A percentile compares a stretch with the other conserved stretches of the same genome.
Evolutionary conservation across 208 protist species (phyloP).

Genomic region (Novymonas esmeraldas): DNA sequence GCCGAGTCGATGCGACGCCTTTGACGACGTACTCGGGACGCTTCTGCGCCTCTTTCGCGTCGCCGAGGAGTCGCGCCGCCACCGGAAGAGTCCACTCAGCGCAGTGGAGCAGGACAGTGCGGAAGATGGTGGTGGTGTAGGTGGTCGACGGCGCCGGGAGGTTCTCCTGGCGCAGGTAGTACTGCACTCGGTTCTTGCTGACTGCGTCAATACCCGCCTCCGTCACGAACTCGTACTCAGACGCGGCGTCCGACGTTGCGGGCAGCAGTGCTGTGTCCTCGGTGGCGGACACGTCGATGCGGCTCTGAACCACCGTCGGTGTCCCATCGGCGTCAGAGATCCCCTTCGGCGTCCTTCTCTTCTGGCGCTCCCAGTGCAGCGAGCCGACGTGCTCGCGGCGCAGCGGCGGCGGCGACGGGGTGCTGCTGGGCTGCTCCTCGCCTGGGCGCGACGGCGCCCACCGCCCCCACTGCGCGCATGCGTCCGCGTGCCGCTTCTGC

Average conservation of each 20-base stretch:
- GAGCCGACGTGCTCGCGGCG: conserved; percentile 64
- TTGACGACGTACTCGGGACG: conserved; percentile 30
- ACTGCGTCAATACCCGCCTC: conserved; percentile 72
- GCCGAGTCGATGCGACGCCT: conserved; percentile 70
- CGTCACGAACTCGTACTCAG: conserved; percentile 26
- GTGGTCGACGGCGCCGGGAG: conserved; percentile 4
- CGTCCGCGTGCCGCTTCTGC: conserved; percentile 66
- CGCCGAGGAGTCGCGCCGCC: conserved; percentile 29
- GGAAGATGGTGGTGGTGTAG: conserved; percentile 14
- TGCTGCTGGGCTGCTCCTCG: conserved; percentile 36
- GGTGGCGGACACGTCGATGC: no score
- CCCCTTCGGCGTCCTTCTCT: conserved; percentile 10
- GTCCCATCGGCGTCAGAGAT: not conserved
- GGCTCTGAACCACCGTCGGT: not conserved
- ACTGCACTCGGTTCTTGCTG: conserved; percentile 70
- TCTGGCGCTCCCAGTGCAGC: conserved; percentile 66
- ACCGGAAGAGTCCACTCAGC: conserved; percentile 51
- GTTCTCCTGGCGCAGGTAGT: conserved; percentile 76
- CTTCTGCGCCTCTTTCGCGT: not conserved
- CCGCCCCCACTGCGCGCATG: conserved; percentile 60
- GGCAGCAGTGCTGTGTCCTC: no score
- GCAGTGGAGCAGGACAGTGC: conserved; percentile 51
- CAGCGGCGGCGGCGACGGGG: conserved; percentile 75
- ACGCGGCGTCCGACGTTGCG: no score
- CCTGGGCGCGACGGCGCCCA: conserved; percentile 43